These are phyloP conservation scores for Phaeotremella skinneri DNA, from an alignment of 768 basidiomycete genomes.

Conservation along the genomic window DNA sequence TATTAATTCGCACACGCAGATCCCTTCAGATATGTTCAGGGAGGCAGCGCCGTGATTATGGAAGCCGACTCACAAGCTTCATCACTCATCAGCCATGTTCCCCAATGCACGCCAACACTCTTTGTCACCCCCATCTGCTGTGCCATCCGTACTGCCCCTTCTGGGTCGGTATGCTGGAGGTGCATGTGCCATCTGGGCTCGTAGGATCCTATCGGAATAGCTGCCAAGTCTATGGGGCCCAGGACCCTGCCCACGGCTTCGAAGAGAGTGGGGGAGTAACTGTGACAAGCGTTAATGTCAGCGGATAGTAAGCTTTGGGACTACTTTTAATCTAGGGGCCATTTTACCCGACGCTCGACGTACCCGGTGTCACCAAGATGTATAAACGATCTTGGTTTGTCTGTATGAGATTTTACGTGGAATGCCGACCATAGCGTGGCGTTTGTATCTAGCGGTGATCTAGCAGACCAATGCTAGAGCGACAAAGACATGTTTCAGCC, in stretches of 20 bases:
- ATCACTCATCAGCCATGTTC: constrained; percentile 47
- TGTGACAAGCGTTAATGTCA: constrained; percentile 7
- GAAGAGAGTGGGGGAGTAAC: constrained; percentile 46
- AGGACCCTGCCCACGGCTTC: constrained; percentile 45
- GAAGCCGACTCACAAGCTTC: constrained; percentile 36
- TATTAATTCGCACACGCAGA: too few relatives aligned
- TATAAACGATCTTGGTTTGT: constrained; percentile 34
- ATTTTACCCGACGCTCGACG: constrained; percentile 3
- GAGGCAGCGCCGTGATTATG: not conserved
- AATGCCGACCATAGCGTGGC: constrained; percentile 49
- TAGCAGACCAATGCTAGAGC: constrained; percentile 44
- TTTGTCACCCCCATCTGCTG: constrained; percentile 37
- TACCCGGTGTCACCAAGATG: constrained; percentile 51
- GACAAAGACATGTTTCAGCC: not conserved
- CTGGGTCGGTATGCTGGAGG: constrained; percentile 48
- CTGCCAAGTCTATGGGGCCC: constrained; percentile 44
- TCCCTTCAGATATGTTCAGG: too few relatives aligned
- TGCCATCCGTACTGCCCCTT: constrained; percentile 47
- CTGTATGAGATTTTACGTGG: constrained; percentile 36
- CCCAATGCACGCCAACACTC: constrained; percentile 49
- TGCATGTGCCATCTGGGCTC: constrained; percentile 48
- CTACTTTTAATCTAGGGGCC: not conserved
- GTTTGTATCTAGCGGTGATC: constrained; percentile 49
- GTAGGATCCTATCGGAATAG: constrained; percentile 51
- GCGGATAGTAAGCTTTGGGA: too few relatives aligned